Conservation (phyloP, 1,139 yeast genomes). For the Lodderomyces parapsilosis region DNA sequence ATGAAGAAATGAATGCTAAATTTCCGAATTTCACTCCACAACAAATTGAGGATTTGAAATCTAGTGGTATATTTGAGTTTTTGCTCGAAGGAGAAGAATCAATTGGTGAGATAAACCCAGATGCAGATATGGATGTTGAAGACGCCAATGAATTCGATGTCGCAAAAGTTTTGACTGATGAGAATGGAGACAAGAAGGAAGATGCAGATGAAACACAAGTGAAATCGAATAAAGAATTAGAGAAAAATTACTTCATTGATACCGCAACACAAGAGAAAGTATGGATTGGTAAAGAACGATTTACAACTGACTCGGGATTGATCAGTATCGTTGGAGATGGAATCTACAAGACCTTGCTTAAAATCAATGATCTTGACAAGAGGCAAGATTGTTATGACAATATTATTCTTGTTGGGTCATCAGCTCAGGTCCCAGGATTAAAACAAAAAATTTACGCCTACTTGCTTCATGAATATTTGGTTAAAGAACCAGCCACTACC, state of each 20-base stretch:
- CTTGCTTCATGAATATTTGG: slow-evolving; percentile 59
- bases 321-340: slow-evolving; percentile 53
- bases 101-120: slow-evolving; percentile 54
- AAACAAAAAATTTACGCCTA: slow-evolving; percentile 65
- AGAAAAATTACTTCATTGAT: slow-evolving; percentile 66
- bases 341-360: slow-evolving; percentile 51
- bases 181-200: slow-evolving; percentile 14
- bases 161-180: slow-evolving; percentile 81
- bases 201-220: slow-evolving; percentile 21
- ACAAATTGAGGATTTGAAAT: slow-evolving; percentile 76
- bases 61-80: slow-evolving; percentile 75
- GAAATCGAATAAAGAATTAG: slow-evolving; percentile 60
- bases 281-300: slow-evolving; percentile 81
- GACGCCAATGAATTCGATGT: slow-evolving; percentile 75
- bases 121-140: slow-evolving; percentile 26
- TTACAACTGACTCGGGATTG: slow-evolving; percentile 68
- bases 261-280: slow-evolving; percentile 49
- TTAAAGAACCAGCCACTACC: slow-evolving; percentile 27
- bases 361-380: slow-evolving; percentile 64
- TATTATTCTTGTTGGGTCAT: slow-evolving; percentile 74
- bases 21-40: slow-evolving; percentile 57
- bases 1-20: slow-evolving; percentile 45
- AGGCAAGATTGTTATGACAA: slow-evolving; percentile 89
- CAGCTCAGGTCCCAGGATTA: slow-evolving; percentile 73
- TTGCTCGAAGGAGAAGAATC: slow-evolving; percentile 55